Percentiles rank a stretch among this genome's conserved stretches.
Conservation (phyloP, 75 land plant genomes). For the Azolla pinnata region DNA sequence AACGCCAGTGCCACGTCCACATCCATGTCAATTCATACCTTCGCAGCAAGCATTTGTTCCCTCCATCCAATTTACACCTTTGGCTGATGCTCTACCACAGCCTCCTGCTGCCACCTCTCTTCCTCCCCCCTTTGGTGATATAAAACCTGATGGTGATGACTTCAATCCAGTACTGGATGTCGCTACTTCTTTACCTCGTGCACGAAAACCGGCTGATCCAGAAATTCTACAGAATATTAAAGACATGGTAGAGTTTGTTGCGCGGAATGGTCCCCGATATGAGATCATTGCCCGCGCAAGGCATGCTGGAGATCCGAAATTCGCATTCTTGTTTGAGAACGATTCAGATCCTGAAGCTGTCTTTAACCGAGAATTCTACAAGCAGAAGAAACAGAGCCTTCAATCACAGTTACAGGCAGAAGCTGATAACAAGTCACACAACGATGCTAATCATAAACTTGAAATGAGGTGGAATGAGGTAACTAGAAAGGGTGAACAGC, state of each 20-base stretch:
- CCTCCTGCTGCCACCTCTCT: constrained; percentile 3
- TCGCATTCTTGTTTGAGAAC: constrained; percentile 36
- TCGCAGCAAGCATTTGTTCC: neutral
- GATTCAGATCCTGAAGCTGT: constrained; percentile 27
- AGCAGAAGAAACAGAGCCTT: constrained; percentile 29
- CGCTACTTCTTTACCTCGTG: constrained; percentile 7
- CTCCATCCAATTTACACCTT: neutral
- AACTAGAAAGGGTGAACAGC: neutral
- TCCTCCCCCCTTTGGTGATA: constrained; percentile 8
- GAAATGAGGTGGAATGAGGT: neutral
- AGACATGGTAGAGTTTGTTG: constrained; percentile 27
- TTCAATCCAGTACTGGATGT: too few species aligned
- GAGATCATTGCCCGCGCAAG: constrained; percentile 26
- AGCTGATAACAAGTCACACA: neutral
- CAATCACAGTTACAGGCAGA: constrained; percentile 1
- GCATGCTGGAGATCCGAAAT: constrained; percentile 26
- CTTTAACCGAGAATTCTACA: constrained; percentile 22
- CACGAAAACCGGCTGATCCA: constrained; percentile 20
- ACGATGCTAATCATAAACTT: neutral
- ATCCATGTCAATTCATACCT: neutral
- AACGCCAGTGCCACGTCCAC: neutral
- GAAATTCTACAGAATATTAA: constrained; percentile 31
- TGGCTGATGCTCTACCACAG: neutral
- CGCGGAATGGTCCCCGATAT: constrained; percentile 21
- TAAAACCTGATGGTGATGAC: too few species aligned